Evolutionary conservation across 139 green algal species (phyloP).

Genomic region (Chlorella sp.): DNA sequence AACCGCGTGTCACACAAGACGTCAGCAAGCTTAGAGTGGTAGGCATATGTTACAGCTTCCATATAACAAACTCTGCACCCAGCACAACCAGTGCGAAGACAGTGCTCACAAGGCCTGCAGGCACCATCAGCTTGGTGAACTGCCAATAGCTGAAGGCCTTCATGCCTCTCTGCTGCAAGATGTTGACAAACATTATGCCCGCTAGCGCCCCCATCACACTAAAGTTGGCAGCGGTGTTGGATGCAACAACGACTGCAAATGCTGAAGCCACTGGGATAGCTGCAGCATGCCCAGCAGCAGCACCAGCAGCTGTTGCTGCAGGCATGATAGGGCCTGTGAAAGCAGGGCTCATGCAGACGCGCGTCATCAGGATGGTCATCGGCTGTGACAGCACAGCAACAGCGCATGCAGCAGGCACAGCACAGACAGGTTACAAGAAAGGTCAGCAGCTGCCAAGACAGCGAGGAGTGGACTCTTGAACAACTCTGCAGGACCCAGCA

Average conservation of each 20-base stretch:
- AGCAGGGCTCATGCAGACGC: constrained; percentile 15
- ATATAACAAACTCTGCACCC: no score
- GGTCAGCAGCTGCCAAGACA: no score
- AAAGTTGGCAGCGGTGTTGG: constrained; percentile 37
- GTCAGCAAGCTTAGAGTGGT: no score
- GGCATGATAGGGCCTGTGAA: no score
- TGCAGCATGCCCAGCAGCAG: neutral
- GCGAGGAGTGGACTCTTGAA: no score
- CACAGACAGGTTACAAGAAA: no score
- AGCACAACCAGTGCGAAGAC: constrained; percentile 21
- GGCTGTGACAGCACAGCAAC: no score
- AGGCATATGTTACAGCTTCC: no score
- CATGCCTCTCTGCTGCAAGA: neutral
- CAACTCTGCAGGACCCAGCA: no score
- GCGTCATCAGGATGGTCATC: constrained; percentile 47
- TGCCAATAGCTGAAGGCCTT: constrained; percentile 1
- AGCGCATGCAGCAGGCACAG: no score
- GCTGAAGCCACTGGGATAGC: constrained; percentile 7
- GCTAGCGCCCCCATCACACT: constrained; percentile 39
- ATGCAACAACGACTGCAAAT: constrained; percentile 31
- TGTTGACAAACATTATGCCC: constrained; percentile 49
- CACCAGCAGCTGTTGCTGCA: neutral
- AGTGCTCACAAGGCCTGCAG: constrained; percentile 15
- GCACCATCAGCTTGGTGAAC: constrained; percentile 27
- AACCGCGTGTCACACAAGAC: no score